Base-by-base conservation (phyloP, 2,329 filamentous ascomycete genomes). In the Plenodomus lindquistii region DNA sequence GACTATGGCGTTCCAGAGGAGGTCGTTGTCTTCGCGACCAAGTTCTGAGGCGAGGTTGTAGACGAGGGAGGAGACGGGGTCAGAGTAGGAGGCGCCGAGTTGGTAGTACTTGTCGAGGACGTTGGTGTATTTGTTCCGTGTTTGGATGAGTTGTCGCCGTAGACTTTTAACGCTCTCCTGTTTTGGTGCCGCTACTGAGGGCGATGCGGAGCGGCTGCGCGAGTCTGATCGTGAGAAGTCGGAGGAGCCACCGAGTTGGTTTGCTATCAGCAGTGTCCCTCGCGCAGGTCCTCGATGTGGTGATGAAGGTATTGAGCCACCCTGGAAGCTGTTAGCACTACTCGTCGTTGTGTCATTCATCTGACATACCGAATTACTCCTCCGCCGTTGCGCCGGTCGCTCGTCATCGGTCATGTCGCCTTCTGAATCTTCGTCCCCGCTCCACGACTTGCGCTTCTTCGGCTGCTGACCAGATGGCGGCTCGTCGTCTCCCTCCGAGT, bases 31-130 rank as follows among this genome's bases (percentile, higher is more conserved):
- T 78, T 97, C 94, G 44, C 92, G 88, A 54, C 94, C 94, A 6
- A 99, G 83, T 67, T 97, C 94, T 1, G 92, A 96, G 1, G 93
- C 94, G 13, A 99, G 80, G 0, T 91, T 95, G 73, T 97, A 99
- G 66, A 97, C 84, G 76, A 97, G 87, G 0, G 92, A 96, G 0
- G 92, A 94, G 46, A 97, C 89, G 1, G 94, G 94, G 69, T 99
- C 94, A 0, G 93, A 93, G 67, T 96, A 97, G 2, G 91, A 96
- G 2, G 89, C 87, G 35, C 94, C 94, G 22, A 90, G 81, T 21
- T 85, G 82, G 75, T 97, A 97, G 74, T 99, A 97, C 54, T 84
- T 81, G 41, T 88, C 84, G 31, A 97, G 77, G 1, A 92, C 79
- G 0, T 75, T 73, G 71, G 96, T 89, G 58, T 97, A 86, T 62